These are phyloP conservation scores for Parachlorella kessleri DNA, from an alignment of 139 green algal species.

Conservation along the genomic window DNA sequence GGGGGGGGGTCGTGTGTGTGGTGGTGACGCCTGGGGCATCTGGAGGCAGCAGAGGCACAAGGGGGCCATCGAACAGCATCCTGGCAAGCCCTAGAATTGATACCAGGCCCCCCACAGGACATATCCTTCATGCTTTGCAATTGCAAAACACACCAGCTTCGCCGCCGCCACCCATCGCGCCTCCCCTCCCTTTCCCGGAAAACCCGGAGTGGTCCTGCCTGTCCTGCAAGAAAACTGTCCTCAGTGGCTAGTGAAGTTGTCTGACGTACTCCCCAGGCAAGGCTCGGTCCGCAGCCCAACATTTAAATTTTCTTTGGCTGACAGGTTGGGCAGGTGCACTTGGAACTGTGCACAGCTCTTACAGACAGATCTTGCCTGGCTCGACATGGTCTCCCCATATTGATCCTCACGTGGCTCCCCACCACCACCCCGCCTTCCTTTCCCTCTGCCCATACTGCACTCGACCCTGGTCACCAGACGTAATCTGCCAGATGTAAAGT, in stretches of 20 bases:
- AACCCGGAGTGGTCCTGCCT: slow-evolving; percentile 45
- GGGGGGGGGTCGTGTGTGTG: too few relatives aligned
- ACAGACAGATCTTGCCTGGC: slow-evolving; percentile 13
- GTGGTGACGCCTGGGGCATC: too few relatives aligned
- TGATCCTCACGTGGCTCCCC: slow-evolving; percentile 57
- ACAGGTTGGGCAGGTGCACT: background rate
- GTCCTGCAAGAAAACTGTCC: slow-evolving; percentile 55
- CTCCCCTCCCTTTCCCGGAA: slow-evolving; percentile 30
- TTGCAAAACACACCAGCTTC: slow-evolving; percentile 22
- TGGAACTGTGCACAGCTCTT: background rate
- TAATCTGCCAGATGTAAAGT: too few relatives aligned
- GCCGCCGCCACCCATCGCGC: slow-evolving; percentile 35
- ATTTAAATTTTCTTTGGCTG: background rate
- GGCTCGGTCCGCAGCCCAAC: too few relatives aligned
- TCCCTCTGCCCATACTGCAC: background rate
- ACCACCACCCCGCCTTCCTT: slow-evolving; percentile 14
- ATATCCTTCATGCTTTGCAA: background rate
- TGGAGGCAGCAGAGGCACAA: too few relatives aligned
- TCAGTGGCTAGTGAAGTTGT: too few relatives aligned
- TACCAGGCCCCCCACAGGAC: too few relatives aligned
- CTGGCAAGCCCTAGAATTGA: too few relatives aligned
- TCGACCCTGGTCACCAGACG: too few relatives aligned
- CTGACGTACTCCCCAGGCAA: too few relatives aligned
- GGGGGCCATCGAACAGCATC: too few relatives aligned
- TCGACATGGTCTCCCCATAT: slow-evolving; percentile 55